phyloP scores from a whole-genome alignment of 805 yeast species.

The Candida wancherniae region DNA sequence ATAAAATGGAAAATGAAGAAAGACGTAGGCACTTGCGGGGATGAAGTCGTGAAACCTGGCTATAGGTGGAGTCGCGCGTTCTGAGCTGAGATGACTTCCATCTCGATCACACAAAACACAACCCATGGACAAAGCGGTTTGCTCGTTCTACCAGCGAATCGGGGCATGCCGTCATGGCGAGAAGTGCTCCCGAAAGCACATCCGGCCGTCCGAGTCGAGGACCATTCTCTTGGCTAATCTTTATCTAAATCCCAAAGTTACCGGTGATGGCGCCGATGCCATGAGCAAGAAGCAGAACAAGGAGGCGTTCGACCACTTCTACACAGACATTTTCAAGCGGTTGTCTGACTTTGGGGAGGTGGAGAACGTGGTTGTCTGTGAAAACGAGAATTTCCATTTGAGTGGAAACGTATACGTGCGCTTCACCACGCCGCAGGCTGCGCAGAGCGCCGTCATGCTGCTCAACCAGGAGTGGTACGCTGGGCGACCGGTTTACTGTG shows the following conservation, averaged over 20 bases:
- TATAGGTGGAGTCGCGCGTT: too few species aligned
- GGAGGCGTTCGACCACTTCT: conserved; percentile 55
- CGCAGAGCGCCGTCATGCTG: conserved; percentile 52
- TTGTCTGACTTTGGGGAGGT: conserved; percentile 47
- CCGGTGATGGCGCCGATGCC: conserved; percentile 26
- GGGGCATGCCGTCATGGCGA: conserved; percentile 96
- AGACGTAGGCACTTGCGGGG: too few species aligned
- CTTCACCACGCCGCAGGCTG: conserved; percentile 52
- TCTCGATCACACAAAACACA: too few species aligned
- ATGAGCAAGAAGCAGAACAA: conserved; percentile 36
- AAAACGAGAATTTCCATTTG: conserved; percentile 75
- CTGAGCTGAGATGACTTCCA: too few species aligned
- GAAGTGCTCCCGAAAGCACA: conserved; percentile 72
- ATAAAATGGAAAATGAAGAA: too few species aligned
- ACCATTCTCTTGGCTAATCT: conserved; percentile 64
- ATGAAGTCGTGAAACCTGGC: too few species aligned
- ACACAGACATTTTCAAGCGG: conserved; percentile 67
- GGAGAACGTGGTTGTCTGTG: conserved; percentile 68
- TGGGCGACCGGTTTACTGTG: conserved; percentile 72
- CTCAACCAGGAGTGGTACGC: conserved; percentile 82
- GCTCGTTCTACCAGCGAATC: conserved; percentile 68
- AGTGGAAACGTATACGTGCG: conserved; percentile 81
- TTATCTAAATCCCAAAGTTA: conserved; percentile 56
- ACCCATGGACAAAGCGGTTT: conserved; percentile 22
- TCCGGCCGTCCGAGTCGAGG: conserved; percentile 58